Conservation (phyloP, 1,139 yeast species). For the Saccharomyces hybrid region DNA sequence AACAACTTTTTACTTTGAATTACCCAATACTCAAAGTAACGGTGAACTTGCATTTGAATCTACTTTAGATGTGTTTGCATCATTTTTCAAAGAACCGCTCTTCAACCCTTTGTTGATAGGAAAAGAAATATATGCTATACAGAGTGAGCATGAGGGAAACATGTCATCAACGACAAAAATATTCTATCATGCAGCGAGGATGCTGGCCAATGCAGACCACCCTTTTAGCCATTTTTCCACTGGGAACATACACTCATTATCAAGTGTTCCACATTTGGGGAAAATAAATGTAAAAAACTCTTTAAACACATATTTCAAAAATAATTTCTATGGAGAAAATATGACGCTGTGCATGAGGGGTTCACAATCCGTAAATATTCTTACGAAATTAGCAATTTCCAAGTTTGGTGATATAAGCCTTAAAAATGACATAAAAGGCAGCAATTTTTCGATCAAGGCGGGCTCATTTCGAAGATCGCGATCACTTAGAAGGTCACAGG, state of each 20-base stretch:
- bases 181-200: conserved; percentile 50
- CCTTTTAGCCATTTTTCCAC: conserved; percentile 70
- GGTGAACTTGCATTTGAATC: conserved; percentile 37
- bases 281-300: conserved; percentile 48
- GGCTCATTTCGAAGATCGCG: not conserved
- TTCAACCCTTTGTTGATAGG: conserved; percentile 39
- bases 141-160: conserved; percentile 57
- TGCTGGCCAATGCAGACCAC: conserved; percentile 41
- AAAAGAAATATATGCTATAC: conserved; percentile 50
- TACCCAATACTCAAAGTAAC: conserved; percentile 35
- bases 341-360: conserved; percentile 55
- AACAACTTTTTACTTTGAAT: conserved; percentile 53
- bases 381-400: conserved; percentile 44
- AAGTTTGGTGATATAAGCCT: conserved; percentile 35
- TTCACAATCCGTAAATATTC: conserved; percentile 51
- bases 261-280: conserved; percentile 40
- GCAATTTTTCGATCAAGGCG: not conserved
- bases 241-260: conserved; percentile 56
- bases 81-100: conserved; percentile 44
- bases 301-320: conserved; percentile 44
- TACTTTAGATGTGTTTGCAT: conserved; percentile 44
- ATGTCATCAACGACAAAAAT: conserved; percentile 38
- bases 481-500: not conserved
- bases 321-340: conserved; percentile 44
- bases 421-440: not conserved